phyloP scores from a whole-genome alignment of 768 basidiomycete genomes.

The Inosperma sp. region DNA sequence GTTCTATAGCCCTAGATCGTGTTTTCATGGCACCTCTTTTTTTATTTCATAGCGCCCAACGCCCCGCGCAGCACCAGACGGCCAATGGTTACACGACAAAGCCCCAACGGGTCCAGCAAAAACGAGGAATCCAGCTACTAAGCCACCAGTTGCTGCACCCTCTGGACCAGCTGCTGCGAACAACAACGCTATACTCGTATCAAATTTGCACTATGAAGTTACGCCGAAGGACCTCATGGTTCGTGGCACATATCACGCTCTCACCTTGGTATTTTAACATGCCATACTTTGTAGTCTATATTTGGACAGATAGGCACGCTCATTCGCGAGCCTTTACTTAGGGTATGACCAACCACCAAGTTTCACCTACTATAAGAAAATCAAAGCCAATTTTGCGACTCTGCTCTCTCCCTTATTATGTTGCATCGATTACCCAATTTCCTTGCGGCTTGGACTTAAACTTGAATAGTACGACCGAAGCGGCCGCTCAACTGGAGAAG shows the following conservation, averaged over 20 bases:
- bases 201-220: conserved; percentile 90
- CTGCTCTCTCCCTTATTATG: conserved; percentile 27
- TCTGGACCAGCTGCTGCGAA: conserved; percentile 33
- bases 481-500: conserved; percentile 84
- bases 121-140: conserved; percentile 20
- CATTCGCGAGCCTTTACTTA: conserved; percentile 87
- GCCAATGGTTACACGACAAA: conserved; percentile 75
- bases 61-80: conserved; percentile 42
- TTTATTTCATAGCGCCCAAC: conserved; percentile 46
- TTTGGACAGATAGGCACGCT: conserved; percentile 92
- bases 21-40: background rate
- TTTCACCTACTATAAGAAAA: conserved; percentile 51
- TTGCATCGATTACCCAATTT: conserved; percentile 32
- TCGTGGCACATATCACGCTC: conserved; percentile 27
- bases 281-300: conserved; percentile 52
- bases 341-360: conserved; percentile 79
- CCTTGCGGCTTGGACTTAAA: conserved; percentile 22
- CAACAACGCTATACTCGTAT: conserved; percentile 62
- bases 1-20: too few species aligned
- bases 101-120: conserved; percentile 45
- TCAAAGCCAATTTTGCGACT: conserved; percentile 49
- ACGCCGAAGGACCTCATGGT: conserved; percentile 86
- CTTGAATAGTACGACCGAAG: conserved; percentile 95
- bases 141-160: conserved; percentile 13
- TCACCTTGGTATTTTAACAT: conserved; percentile 4